phyloP scores from a whole-genome alignment of 352 stramenopile genomes.

The Pythium volutum region DNA sequence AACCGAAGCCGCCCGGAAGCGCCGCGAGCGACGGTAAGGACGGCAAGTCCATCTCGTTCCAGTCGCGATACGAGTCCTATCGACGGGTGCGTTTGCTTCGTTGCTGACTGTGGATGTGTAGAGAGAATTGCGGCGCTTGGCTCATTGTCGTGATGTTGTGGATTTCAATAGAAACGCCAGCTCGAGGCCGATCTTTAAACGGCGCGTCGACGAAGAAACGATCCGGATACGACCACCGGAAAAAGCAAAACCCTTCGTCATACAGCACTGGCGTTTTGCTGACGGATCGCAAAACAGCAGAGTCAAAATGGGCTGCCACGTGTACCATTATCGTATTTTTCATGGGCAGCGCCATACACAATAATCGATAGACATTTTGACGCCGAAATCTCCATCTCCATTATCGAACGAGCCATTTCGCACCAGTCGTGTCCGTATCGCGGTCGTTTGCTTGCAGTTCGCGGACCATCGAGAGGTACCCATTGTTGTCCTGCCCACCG shows the following conservation, averaged over 20 bases:
- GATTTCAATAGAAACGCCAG: conserved; percentile 6
- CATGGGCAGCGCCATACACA: background rate
- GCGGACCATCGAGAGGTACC: conserved; percentile 63
- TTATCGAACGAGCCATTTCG: conserved; percentile 76
- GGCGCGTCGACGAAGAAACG: background rate
- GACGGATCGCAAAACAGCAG: background rate
- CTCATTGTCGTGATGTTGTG: background rate
- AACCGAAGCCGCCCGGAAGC: conserved; percentile 37
- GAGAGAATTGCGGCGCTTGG: too few species aligned
- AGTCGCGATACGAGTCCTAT: conserved; percentile 66
- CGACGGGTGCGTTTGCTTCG: conserved; percentile 39
- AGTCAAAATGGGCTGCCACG: background rate
- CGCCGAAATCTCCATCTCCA: background rate
- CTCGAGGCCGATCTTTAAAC: conserved; percentile 11
- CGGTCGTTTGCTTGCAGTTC: conserved; percentile 58
- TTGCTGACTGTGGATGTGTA: too few species aligned
- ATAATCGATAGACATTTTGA: conserved; percentile 5
- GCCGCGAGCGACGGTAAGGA: conserved; percentile 28
- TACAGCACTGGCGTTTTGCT: background rate
- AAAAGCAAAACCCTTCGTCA: background rate
- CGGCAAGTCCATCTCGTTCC: conserved; percentile 54
- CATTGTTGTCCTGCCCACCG: conserved; percentile 17
- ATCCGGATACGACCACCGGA: background rate
- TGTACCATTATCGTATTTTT: conserved; percentile 5
- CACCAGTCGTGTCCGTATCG: conserved; percentile 40